Conservation (phyloP, 768 basidiomycete genomes). For the Nidularia pulvinata region DNA sequence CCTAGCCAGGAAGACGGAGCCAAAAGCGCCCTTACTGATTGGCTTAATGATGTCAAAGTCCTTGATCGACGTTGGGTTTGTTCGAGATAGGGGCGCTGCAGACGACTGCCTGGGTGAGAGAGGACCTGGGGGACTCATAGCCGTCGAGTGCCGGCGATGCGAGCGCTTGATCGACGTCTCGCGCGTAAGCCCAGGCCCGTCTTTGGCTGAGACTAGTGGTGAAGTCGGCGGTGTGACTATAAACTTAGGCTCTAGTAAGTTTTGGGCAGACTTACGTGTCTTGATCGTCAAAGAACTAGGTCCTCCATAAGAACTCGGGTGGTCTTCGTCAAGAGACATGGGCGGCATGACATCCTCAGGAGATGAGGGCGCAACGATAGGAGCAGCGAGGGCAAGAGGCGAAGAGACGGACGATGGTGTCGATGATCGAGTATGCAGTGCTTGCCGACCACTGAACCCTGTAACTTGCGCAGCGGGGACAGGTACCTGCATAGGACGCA, state of each 20-base stretch:
- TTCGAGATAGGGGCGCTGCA: conserved; percentile 72
- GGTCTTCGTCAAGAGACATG: conserved; percentile 62
- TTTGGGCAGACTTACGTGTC: conserved; percentile 66
- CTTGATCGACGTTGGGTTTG: conserved; percentile 91
- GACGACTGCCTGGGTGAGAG: conserved; percentile 89
- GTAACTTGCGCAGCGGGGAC: conserved; percentile 23
- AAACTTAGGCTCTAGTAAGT: conserved; percentile 63
- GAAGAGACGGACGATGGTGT: conserved; percentile 90
- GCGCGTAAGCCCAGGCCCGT: conserved; percentile 34
- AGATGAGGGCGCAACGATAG: conserved; percentile 71
- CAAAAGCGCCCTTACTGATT: conserved; percentile 98
- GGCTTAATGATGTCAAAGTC: conserved; percentile 99
- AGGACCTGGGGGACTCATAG: conserved; percentile 63
- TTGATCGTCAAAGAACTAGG: conserved; percentile 42
- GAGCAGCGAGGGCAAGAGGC: conserved; percentile 81
- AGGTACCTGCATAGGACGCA: conserved; percentile 20
- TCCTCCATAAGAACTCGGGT: not conserved
- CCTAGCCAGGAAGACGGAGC: conserved; percentile 97
- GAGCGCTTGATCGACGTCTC: conserved; percentile 52
- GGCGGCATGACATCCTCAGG: conserved; percentile 61
- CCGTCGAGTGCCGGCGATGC: conserved; percentile 73
- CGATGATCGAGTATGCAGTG: conserved; percentile 77
- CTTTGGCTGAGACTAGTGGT: conserved; percentile 53
- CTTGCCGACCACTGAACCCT: conserved; percentile 33
- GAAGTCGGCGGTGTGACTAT: conserved; percentile 78